Conservation (phyloP, 1,284 basidiomycete genomes). For the Meira nashicola region DNA sequence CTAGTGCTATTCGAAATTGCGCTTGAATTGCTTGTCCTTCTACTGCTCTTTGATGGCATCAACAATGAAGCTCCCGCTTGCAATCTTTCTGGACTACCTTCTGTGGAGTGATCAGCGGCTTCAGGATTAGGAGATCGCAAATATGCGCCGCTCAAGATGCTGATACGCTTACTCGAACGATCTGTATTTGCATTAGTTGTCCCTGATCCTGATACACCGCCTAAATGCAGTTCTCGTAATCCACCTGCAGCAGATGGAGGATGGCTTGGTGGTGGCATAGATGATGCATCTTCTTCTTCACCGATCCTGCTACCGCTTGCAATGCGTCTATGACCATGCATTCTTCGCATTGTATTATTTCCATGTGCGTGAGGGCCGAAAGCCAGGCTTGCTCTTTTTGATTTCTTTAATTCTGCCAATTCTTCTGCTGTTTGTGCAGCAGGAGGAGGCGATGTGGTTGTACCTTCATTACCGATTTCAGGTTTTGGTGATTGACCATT, state of each 20-base stretch:
- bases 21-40: slow-evolving; percentile 10
- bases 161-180: not conserved
- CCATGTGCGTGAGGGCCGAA: slow-evolving; percentile 9
- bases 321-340: slow-evolving; percentile 5
- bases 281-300: not conserved
- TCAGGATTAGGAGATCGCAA: not conserved
- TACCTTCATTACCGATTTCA: not conserved
- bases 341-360: not conserved
- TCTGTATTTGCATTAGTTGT: not conserved
- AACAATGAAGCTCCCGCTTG: not conserved
- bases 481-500: not conserved
- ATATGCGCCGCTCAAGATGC: not conserved
- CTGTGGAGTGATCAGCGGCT: not conserved
- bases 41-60: not conserved
- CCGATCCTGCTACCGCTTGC: slow-evolving; percentile 8
- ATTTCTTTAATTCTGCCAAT: slow-evolving; percentile 4
- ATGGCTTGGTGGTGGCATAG: not conserved
- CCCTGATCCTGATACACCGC: not conserved
- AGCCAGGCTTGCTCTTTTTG: slow-evolving; percentile 11
- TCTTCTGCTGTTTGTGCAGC: not conserved
- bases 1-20: not conserved
- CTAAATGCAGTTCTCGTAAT: slow-evolving; percentile 5
- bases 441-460: not conserved
- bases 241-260: not conserved
- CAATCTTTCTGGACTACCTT: not conserved